phyloP scores from a whole-genome alignment of 2,329 filamentous ascomycete species.

The Penicillium psychrosexuale region DNA sequence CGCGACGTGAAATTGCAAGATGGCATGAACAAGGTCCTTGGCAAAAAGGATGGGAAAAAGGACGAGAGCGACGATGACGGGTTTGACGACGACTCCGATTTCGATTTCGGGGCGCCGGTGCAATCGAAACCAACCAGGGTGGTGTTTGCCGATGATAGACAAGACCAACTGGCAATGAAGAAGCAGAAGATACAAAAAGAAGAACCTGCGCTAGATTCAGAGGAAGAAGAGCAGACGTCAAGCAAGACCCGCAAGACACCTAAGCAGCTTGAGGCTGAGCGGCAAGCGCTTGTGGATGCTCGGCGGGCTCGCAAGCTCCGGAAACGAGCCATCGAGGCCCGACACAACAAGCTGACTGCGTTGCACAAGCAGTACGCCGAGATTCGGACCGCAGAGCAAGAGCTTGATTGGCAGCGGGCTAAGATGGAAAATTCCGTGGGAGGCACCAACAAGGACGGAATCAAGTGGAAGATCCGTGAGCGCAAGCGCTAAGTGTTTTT shows the following conservation, averaged over 20 bases:
- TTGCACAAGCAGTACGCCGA: conserved; percentile 55
- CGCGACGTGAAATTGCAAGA: conserved; percentile 44
- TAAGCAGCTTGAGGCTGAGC: conserved; percentile 45
- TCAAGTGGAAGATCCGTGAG: conserved; percentile 63
- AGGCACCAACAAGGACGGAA: conserved; percentile 61
- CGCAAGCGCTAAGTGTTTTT: conserved; percentile 51
- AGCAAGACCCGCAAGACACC: conserved; percentile 38
- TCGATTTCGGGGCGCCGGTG: conserved; percentile 22
- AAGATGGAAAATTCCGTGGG: conserved; percentile 60
- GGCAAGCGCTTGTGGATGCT: conserved; percentile 37
- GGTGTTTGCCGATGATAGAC: conserved; percentile 41
- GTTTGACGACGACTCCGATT: conserved; percentile 23
- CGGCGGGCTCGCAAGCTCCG: conserved; percentile 46
- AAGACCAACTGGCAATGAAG: conserved; percentile 33
- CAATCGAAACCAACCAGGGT: conserved; percentile 32
- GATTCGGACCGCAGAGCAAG: conserved; percentile 54
- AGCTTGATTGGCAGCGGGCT: conserved; percentile 58
- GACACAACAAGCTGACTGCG: conserved; percentile 50
- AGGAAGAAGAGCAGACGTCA: conserved; percentile 22
- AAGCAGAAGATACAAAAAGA: conserved; percentile 20
- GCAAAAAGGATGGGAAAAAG: conserved; percentile 20
- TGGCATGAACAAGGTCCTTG: conserved; percentile 34
- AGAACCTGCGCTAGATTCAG: conserved; percentile 21
- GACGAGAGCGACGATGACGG: conserved; percentile 20
- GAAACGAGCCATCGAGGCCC: conserved; percentile 49